These are phyloP conservation scores for Leptographium radiaticola DNA, from an alignment of 2,329 filamentous ascomycete genomes.

Conservation along the genomic window DNA sequence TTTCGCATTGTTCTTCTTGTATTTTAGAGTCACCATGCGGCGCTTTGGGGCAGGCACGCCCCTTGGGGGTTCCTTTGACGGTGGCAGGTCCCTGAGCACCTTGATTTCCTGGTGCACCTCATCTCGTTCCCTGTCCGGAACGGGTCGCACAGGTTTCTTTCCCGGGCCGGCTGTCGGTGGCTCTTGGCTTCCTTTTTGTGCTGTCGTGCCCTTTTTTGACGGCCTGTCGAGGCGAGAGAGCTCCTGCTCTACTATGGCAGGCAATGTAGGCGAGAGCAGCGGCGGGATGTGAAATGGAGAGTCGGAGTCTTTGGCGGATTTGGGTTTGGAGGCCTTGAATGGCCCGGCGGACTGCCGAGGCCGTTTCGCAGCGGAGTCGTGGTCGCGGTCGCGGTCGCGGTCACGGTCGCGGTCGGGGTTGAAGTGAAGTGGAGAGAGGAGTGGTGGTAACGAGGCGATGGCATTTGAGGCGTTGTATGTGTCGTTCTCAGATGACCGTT, in stretches of 20 bases:
- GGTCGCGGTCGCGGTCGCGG: not conserved
- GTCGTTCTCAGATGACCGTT: not conserved
- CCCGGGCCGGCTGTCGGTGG: conserved; percentile 19
- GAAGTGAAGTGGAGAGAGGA: conserved; percentile 2
- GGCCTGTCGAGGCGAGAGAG: conserved; percentile 24
- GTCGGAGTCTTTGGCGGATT: conserved; percentile 15
- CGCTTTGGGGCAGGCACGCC: not conserved
- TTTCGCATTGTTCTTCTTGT: conserved; percentile 33
- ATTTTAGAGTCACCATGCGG: conserved; percentile 32
- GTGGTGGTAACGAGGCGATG: not conserved
- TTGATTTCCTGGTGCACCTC: conserved; percentile 3
- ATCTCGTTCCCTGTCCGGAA: conserved; percentile 9
- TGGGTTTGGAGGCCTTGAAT: not conserved
- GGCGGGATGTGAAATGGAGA: conserved; percentile 28
- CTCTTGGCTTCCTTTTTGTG: conserved; percentile 15
- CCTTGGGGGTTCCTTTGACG: not conserved
- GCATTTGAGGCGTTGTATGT: not conserved
- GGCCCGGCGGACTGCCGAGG: conserved; percentile 13
- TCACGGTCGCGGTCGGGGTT: not conserved
- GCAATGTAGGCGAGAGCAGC: conserved; percentile 43
- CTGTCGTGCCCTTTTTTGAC: conserved; percentile 11
- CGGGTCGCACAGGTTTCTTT: conserved; percentile 23
- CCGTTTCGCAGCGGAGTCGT: conserved; percentile 7
- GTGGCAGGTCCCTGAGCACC: not conserved
- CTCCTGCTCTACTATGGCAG: conserved; percentile 35